Percentiles rank a stretch among this genome's conserved stretches.
Conservation (phyloP, 495 filamentous ascomycete genomes). For the Aspergillus haitiensis region DNA sequence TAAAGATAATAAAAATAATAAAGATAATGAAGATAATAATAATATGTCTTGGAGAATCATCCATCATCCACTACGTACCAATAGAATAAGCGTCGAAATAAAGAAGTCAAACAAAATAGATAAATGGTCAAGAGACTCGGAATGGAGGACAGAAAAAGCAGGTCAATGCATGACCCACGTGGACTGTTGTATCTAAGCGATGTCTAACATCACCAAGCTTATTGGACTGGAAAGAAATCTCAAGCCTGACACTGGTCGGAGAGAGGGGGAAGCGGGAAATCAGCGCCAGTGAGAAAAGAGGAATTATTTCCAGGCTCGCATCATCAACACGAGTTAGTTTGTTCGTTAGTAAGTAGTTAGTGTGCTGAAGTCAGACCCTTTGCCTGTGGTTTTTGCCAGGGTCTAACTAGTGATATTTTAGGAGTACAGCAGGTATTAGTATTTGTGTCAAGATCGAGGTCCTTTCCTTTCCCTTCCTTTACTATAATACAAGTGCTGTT, state of each 20-base stretch:
- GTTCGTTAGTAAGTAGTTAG: background rate
- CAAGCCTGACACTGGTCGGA: background rate
- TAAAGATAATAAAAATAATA: no score
- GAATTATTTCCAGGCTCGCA: background rate
- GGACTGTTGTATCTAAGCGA: conserved; percentile 17
- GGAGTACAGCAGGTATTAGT: no score
- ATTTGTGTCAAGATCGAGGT: no score
- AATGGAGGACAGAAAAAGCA: background rate
- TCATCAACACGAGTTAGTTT: conserved; percentile 5
- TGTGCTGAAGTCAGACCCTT: no score
- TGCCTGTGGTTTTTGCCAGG: no score
- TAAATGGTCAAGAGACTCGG: background rate
- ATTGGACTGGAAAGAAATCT: conserved; percentile 4
- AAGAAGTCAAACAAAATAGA: background rate
- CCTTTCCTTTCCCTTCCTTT: no score
- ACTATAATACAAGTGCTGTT: no score
- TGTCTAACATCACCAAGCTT: background rate
- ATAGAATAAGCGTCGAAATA: background rate
- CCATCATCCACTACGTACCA: background rate
- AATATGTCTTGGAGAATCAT: no score
- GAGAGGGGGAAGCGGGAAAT: conserved; percentile 9
- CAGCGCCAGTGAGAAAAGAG: conserved; percentile 4
- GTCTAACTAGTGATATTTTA: no score
- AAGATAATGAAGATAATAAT: no score
- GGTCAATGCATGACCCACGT: conserved; percentile 26